Evolutionary conservation across 2,329 filamentous ascomycete genomes (phyloP).

Genomic region (Penicillium thymicola): DNA sequence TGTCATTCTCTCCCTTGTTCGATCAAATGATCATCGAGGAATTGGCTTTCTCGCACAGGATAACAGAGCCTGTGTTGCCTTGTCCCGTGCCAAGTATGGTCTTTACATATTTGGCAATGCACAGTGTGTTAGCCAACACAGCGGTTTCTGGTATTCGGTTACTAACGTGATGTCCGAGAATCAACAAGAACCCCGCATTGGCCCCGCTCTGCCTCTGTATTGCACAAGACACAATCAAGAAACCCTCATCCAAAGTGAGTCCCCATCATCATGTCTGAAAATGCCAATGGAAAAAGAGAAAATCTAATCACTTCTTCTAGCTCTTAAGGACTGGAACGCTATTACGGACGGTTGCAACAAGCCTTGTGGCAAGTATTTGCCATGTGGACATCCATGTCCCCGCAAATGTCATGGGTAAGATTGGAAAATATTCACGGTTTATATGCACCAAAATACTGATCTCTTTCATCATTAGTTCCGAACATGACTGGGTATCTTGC

Average conservation of each 20-base stretch:
- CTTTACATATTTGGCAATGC: constrained; percentile 84
- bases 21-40: constrained; percentile 57
- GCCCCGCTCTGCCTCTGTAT: constrained; percentile 57
- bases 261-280: no score
- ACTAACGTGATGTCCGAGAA: constrained; percentile 40
- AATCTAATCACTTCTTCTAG: neutral
- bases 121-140: constrained; percentile 47
- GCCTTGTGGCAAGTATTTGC: constrained; percentile 44
- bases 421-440: neutral
- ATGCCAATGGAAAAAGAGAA: neutral
- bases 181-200: constrained; percentile 38
- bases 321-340: constrained; percentile 48
- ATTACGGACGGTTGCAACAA: constrained; percentile 53
- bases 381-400: constrained; percentile 54
- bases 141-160: constrained; percentile 53
- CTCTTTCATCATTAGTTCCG: neutral
- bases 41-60: constrained; percentile 72
- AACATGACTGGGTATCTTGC: neutral
- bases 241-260: constrained; percentile 49
- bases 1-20: constrained; percentile 74
- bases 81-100: constrained; percentile 70
- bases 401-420: constrained; percentile 54
- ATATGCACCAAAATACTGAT: neutral
- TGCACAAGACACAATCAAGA: constrained; percentile 59
- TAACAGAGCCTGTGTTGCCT: constrained; percentile 61